Evolutionary conservation across 2,329 filamentous ascomycete genomes (phyloP).

Genomic region (Paraconiothyrium sp.): DNA sequence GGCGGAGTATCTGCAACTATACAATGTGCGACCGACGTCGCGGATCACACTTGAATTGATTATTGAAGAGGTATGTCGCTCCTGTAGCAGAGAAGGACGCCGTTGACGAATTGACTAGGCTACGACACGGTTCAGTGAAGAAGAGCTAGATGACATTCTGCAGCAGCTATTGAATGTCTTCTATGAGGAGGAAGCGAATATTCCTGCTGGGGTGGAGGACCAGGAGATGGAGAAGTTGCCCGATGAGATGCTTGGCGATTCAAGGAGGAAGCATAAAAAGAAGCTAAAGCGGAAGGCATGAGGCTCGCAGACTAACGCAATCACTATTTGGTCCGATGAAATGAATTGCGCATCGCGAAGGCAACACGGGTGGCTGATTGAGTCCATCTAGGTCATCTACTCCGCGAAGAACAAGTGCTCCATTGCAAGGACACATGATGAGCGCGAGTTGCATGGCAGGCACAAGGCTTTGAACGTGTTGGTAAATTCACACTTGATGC

Average conservation of each 20-base stretch:
- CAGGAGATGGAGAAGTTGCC: slow-evolving; percentile 38
- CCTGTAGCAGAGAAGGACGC: neutral
- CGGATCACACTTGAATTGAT: slow-evolving; percentile 46
- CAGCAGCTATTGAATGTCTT: slow-evolving; percentile 37
- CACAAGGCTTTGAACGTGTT: slow-evolving; percentile 2
- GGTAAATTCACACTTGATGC: slow-evolving; percentile 8
- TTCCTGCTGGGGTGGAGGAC: slow-evolving; percentile 40
- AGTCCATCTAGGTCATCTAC: neutral
- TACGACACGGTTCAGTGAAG: slow-evolving; percentile 41
- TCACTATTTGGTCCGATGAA: neutral
- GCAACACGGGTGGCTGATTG: too few relatives aligned
- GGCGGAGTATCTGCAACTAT: slow-evolving; percentile 50
- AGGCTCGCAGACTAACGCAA: neutral
- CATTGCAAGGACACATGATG: neutral
- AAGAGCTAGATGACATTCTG: slow-evolving; percentile 42
- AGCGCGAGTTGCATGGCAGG: neutral
- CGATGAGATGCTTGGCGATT: slow-evolving; percentile 41
- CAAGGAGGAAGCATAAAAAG: slow-evolving; percentile 33
- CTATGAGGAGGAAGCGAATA: slow-evolving; percentile 41
- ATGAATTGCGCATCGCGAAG: too few relatives aligned
- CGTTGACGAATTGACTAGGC: slow-evolving; percentile 25
- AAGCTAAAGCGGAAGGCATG: slow-evolving; percentile 25
- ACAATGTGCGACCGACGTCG: slow-evolving; percentile 45
- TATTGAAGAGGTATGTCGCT: slow-evolving; percentile 45
- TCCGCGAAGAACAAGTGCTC: neutral